Evolutionary conservation across 2,329 filamentous ascomycete species (phyloP), one percentile per base, ranked within the genome.

Genomic region (Arthrobotrys sinensis): DNA sequence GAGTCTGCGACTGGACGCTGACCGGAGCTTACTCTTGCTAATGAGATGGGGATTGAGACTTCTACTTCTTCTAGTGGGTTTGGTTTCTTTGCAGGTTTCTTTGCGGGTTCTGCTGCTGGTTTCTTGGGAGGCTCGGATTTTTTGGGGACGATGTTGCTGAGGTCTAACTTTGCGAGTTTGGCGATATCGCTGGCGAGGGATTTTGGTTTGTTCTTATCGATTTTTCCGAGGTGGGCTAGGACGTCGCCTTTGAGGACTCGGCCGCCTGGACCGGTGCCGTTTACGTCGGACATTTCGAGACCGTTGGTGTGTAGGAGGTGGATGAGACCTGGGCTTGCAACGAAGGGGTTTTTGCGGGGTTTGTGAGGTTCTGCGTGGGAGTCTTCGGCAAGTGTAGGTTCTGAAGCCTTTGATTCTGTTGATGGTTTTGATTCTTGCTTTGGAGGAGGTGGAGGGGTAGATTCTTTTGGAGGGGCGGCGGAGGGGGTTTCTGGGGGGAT

Each of bases 221-320:
- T 93, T 81, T 88, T 87, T 80, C 96, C 96, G 14, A 98, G 85
- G 84, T 95, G 96, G 57, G 94, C 94, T 67, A 99, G 90, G 5
- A 99, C 91, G 83, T 99, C 96, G 70, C 96, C 96, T 88, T 99
- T 99, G 79, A 99, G 88, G 68, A 99, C 87, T 79, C 96, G 91
- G 73, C 94, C 94, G 82, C 91, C 91, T 34, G 96, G 96, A 24
- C 96, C 96, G 19, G 93, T 95, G 4, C 94, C 92, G 66, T 90
- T 92, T 84, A 98, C 97, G 76, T 94, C 92, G 55, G 91, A 90
- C 81, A 91, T 89, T 82, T 92, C 88, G 68, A 99, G 86, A 80
- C 91, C 91, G 83, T 96, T 91, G 84, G 91, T 88, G 85, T 92
- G 92, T 79, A 98, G 88, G 73, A 98, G 88, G 82, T 93, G 90